Evolutionary conservation across 768 basidiomycete species (phyloP).

Genomic region (Trametes meyenii): DNA sequence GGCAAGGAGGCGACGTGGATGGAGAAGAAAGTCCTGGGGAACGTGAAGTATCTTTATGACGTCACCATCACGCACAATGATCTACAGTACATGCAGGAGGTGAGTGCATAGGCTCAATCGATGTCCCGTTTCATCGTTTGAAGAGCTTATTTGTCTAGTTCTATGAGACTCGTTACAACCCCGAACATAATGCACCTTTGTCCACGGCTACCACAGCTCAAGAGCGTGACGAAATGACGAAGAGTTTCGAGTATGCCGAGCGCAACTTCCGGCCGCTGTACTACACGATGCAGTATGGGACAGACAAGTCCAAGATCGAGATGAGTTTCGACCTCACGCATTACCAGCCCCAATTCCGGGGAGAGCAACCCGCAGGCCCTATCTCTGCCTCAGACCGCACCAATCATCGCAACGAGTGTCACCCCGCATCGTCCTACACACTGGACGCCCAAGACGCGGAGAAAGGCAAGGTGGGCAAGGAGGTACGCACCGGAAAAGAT

Average conservation of each 20-base stretch:
- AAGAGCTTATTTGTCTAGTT: conserved; percentile 34
- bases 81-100: conserved; percentile 49
- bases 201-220: conserved; percentile 25
- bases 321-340: conserved; percentile 55
- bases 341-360: conserved; percentile 49
- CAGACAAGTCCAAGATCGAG: conserved; percentile 49
- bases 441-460: conserved; percentile 13
- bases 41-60: conserved; percentile 49
- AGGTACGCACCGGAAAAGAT: conserved; percentile 26
- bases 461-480: conserved; percentile 14
- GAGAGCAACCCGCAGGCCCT: conserved; percentile 32
- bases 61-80: conserved; percentile 56
- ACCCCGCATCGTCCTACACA: conserved; percentile 12
- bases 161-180: conserved; percentile 43
- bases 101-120: conserved; percentile 16
- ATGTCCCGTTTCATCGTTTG: not conserved
- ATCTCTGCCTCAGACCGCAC: conserved; percentile 24
- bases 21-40: conserved; percentile 46
- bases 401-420: conserved; percentile 27
- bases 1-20: conserved; percentile 41
- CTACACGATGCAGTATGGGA: conserved; percentile 47
- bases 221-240: conserved; percentile 32
- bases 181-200: conserved; percentile 33
- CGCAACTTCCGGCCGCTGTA: conserved; percentile 48
- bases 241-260: conserved; percentile 40